Conservation (phyloP, 2,329 filamentous ascomycete genomes). For the Capronia coronata region DNA sequence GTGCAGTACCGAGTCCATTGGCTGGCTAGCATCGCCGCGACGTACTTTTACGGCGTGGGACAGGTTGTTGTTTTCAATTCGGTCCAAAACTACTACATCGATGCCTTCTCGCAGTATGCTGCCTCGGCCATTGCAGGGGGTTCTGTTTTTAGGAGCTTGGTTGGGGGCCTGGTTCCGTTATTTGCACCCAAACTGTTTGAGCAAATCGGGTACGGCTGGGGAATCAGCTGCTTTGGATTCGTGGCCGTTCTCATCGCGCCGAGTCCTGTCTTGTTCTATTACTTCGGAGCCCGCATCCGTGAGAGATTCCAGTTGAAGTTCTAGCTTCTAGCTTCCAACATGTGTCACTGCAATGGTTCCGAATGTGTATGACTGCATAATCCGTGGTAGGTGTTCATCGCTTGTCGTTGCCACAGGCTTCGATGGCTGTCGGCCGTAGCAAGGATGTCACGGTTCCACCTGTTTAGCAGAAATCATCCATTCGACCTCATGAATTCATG, state of each 20-base stretch:
- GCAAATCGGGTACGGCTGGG: conserved; percentile 36
- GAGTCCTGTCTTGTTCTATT: not conserved
- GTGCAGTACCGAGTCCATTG: conserved; percentile 48
- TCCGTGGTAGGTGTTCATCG: not conserved
- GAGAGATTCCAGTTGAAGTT: conserved; percentile 36
- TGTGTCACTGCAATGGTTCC: too few relatives aligned
- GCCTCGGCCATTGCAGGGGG: conserved; percentile 44
- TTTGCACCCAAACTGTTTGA: conserved; percentile 41
- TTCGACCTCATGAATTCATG: not conserved
- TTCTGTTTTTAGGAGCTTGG: conserved; percentile 42
- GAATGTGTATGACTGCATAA: not conserved
- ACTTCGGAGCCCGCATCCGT: conserved; percentile 42
- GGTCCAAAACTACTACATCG: conserved; percentile 44
- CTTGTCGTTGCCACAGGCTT: not conserved
- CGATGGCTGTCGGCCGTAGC: not conserved
- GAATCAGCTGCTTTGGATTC: conserved; percentile 9
- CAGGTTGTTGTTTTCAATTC: conserved; percentile 50
- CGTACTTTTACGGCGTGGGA: conserved; percentile 39
- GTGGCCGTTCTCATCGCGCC: not conserved
- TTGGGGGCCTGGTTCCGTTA: conserved; percentile 45
- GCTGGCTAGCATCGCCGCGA: conserved; percentile 41
- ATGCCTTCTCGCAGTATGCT: conserved; percentile 42
- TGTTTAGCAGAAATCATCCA: not conserved
- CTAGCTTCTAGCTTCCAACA: conserved; percentile 1
- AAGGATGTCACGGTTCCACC: not conserved